These are phyloP conservation scores for Sporobolomyces pararoseus DNA, from an alignment of 768 basidiomycete species.

Conservation along the genomic window DNA sequence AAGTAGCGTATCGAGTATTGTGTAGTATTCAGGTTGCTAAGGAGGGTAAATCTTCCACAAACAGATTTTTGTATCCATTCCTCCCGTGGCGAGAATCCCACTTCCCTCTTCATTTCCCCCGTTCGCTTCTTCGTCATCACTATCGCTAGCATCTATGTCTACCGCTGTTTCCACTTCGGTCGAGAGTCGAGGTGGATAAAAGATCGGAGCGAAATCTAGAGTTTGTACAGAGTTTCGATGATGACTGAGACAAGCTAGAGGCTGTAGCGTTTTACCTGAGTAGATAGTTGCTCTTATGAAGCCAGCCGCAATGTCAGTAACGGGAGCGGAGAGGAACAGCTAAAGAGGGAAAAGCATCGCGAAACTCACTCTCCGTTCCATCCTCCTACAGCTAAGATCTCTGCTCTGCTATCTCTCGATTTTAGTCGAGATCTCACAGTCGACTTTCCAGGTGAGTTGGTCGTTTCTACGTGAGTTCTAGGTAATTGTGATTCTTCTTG, in stretches of 20 bases:
- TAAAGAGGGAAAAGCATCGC: too few relatives aligned
- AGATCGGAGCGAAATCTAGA: conserved; percentile 61
- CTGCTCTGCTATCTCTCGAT: conserved; percentile 43
- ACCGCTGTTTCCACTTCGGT: neutral
- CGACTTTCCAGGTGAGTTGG: conserved; percentile 30
- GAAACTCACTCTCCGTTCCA: conserved; percentile 91
- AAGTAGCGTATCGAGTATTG: too few relatives aligned
- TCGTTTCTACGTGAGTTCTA: neutral
- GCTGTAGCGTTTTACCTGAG: conserved; percentile 71
- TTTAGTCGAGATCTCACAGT: conserved; percentile 65
- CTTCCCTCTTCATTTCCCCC: conserved; percentile 50
- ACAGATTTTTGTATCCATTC: conserved; percentile 66
- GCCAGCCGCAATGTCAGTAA: neutral
- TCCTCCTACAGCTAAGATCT: conserved; percentile 79
- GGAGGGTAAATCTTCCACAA: conserved; percentile 61
- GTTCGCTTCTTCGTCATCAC: neutral
- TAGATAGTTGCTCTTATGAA: conserved; percentile 76
- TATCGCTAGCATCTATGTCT: neutral
- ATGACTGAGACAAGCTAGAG: conserved; percentile 76
- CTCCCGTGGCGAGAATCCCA: conserved; percentile 65
- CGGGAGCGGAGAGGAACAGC: neutral
- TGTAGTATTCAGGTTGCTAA: too few relatives aligned
- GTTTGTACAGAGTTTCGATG: conserved; percentile 76
- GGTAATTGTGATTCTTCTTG: conserved; percentile 8
- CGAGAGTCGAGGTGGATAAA: neutral